These are phyloP conservation scores for Neonectria magnoliae DNA, from an alignment of 2,329 filamentous ascomycete species.

Conservation along the genomic window DNA sequence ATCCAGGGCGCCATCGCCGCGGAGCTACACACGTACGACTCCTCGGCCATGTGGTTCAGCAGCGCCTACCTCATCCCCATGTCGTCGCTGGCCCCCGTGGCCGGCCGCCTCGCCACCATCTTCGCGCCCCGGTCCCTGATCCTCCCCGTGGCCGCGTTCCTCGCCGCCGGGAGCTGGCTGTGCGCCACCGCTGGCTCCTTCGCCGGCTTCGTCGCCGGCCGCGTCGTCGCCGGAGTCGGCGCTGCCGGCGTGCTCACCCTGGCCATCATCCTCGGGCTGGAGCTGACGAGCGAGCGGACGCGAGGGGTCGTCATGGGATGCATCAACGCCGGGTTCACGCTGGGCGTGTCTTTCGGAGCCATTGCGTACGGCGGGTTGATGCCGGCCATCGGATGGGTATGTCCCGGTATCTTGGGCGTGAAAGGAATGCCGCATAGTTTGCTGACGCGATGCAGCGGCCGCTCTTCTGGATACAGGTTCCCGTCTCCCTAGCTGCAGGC, in stretches of 20 bases:
- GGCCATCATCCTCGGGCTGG: constrained; percentile 79
- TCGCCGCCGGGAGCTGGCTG: constrained; percentile 72
- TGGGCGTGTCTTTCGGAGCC: constrained; percentile 76
- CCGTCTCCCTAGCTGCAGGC: constrained; percentile 69
- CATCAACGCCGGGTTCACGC: constrained; percentile 77
- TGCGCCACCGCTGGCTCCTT: constrained; percentile 70
- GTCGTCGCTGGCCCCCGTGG: constrained; percentile 73
- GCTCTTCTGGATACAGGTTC: constrained; percentile 78
- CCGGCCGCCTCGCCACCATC: constrained; percentile 77
- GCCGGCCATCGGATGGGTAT: constrained; percentile 74
- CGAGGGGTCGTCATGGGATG: constrained; percentile 80
- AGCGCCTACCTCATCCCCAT: constrained; percentile 74
- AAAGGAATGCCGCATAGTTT: constrained; percentile 4
- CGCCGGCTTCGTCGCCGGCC: constrained; percentile 72
- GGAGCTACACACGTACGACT: constrained; percentile 77
- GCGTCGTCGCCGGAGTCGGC: constrained; percentile 74
- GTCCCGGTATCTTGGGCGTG: constrained; percentile 36
- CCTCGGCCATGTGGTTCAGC: constrained; percentile 82
- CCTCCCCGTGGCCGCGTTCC: constrained; percentile 65
- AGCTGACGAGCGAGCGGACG: constrained; percentile 72
- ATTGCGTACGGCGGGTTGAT: constrained; percentile 75
- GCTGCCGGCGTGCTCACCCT: constrained; percentile 78
- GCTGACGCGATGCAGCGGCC: constrained; percentile 61
- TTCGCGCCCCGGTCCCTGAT: constrained; percentile 76
- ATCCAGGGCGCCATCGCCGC: constrained; percentile 80